Percentiles rank a stretch among this genome's conserved stretches.
phyloP scores from a whole-genome alignment of 176 grass and related monocot species.

The Panicum miliaceum region DNA sequence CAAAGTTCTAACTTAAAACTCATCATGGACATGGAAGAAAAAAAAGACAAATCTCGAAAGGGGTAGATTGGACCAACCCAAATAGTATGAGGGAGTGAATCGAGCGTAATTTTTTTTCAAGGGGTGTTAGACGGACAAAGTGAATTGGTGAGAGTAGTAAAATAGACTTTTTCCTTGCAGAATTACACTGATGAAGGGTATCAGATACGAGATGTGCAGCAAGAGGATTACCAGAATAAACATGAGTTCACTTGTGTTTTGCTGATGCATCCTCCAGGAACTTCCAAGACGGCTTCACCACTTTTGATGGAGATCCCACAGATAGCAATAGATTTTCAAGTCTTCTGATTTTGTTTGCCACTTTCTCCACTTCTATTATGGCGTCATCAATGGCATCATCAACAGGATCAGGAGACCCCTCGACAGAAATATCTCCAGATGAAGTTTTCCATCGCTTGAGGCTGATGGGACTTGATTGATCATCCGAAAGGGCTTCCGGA shows the following conservation, averaged over 20 bases:
- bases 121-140: no score
- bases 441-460: conserved; percentile 33
- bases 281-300: background rate
- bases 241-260: conserved; percentile 23
- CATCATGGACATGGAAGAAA: no score
- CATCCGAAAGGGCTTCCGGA: background rate
- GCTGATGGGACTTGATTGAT: no score
- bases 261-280: background rate
- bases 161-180: no score
- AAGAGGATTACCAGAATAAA: conserved; percentile 11
- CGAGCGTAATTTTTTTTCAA: no score
- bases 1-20: no score
- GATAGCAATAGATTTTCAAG: conserved; percentile 6
- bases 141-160: no score
- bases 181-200: background rate
- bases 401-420: background rate
- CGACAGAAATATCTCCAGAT: conserved; percentile 6
- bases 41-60: no score
- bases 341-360: conserved; percentile 38
- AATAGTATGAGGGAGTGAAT: no score
- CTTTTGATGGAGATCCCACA: conserved; percentile 13
- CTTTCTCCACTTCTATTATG: conserved; percentile 32
- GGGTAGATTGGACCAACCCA: no score
- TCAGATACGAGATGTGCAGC: background rate
- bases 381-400: no score